Evolutionary conservation across 331 rosid species (phyloP), one percentile per base, ranked within the genome.

Genomic region (Stylosanthes scabra): DNA sequence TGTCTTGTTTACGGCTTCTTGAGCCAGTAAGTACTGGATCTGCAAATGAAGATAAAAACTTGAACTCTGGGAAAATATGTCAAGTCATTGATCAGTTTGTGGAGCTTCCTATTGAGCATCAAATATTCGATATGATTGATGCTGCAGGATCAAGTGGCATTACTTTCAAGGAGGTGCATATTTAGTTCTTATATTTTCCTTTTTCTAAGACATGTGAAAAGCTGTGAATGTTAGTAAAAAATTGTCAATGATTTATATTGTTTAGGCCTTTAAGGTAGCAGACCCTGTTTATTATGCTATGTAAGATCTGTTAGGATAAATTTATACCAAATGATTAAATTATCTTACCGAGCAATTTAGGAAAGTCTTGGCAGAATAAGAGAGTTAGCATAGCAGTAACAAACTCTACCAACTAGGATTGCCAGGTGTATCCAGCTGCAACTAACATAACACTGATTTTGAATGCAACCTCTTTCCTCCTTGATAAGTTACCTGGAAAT

Each of bases 31-130:
- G 78, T 50, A 59, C 64, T 83, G 84, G 76, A 63, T 74, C 80
- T 80, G 87, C 59, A 71, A 86, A 80, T 62, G 86, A 86, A 74
- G 89, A 87, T 46, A 80, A 76, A 63, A 81, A 63, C 44, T 71
- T 82, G 74, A 86, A 82, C 75, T 81, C 78, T 16, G 87, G 85
- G 71, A 90, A 80, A 82, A 75, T 74, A 75, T 71, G 74, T 74
- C 85, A 86, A 77, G 69, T 82, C 80, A 80, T 74, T 14, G 89
- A 88, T 69, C 99, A 90, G 78, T 86, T 88, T 54, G 89, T 90
- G 49, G 99, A 95, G 74, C 96, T 95, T 67, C 97, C 97, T 0
- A 66, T 92, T 55, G 97, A 95, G 80, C 87, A 83, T 75, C 96
- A 90, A 82, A 87, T 95, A 61, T 85, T 85, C 78, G 92, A 95